Evolutionary conservation across 2,329 filamentous ascomycete species (phyloP).

Genomic region (Aspergillus floridensis): DNA sequence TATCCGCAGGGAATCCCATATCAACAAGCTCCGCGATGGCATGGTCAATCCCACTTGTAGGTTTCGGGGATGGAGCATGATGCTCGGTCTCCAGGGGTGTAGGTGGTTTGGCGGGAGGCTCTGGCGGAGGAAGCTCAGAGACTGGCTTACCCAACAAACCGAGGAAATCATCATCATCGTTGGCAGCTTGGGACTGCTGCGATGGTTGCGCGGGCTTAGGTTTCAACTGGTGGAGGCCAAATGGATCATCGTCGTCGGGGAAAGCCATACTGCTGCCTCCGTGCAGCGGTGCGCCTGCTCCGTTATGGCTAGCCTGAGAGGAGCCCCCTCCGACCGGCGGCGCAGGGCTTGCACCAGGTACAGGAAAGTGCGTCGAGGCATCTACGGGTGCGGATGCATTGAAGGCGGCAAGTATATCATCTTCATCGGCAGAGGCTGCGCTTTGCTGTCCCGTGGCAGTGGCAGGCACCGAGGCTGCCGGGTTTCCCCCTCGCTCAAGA

Average conservation of each 20-base stretch:
- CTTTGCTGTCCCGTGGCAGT: slow-evolving; percentile 44
- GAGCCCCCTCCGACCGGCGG: slow-evolving; percentile 22
- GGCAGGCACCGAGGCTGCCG: slow-evolving; percentile 41
- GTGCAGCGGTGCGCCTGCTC: slow-evolving; percentile 16
- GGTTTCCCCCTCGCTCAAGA: slow-evolving; percentile 57
- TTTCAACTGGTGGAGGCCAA: slow-evolving; percentile 70
- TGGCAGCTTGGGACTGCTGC: slow-evolving; percentile 45
- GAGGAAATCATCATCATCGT: slow-evolving; percentile 66
- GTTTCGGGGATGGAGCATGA: slow-evolving; percentile 22
- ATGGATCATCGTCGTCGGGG: slow-evolving; percentile 67
- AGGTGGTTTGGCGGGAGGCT: slow-evolving; percentile 25
- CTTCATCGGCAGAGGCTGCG: slow-evolving; percentile 52
- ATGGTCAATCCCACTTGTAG: slow-evolving; percentile 62
- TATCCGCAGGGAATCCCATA: slow-evolving; percentile 87
- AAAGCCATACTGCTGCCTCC: slow-evolving; percentile 35
- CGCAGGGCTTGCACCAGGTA: slow-evolving; percentile 39
- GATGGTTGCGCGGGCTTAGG: slow-evolving; percentile 47
- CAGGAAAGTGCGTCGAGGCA: slow-evolving; percentile 58
- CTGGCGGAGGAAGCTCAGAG: slow-evolving; percentile 46
- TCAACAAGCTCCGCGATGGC: slow-evolving; percentile 87
- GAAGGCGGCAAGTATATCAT: slow-evolving; percentile 62
- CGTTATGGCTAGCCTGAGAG: slow-evolving; percentile 13
- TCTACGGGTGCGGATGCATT: slow-evolving; percentile 59
- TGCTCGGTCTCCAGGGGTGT: slow-evolving; percentile 16
- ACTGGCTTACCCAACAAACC: slow-evolving; percentile 61